A percentile compares a stretch with the other conserved stretches of the same genome.
Conservation (phyloP, 2,329 filamentous ascomycete species). For the Fusarium fracticaudum region DNA sequence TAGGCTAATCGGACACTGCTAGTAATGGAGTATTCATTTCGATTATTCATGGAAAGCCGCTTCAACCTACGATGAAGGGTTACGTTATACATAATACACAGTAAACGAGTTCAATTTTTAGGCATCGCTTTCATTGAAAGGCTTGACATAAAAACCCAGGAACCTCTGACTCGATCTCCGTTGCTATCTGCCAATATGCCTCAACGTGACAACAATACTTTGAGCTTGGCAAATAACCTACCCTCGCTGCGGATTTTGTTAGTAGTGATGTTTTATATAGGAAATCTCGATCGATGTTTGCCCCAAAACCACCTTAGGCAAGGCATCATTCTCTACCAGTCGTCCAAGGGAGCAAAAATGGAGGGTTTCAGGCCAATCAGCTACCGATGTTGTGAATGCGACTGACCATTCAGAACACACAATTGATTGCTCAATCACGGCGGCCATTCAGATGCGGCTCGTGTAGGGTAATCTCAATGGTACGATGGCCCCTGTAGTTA, state of each 20-base stretch:
- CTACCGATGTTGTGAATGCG: rapidly evolving
- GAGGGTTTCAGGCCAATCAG: not conserved
- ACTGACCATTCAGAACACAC: too few relatives aligned
- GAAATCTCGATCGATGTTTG: not conserved
- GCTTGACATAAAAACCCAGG: too few relatives aligned
- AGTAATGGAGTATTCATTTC: too few relatives aligned
- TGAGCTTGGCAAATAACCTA: rapidly evolving
- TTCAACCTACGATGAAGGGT: not conserved
- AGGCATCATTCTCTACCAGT: not conserved
- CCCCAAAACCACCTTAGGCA: rapidly evolving
- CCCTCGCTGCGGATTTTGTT: rapidly evolving
- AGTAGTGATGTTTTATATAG: rapidly evolving
- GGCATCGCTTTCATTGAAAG: not conserved
- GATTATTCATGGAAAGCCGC: not conserved
- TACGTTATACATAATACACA: rapidly evolving
- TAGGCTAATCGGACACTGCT: slow-evolving; percentile 2
- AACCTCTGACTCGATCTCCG: not conserved
- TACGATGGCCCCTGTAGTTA: not conserved
- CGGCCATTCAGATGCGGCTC: not conserved
- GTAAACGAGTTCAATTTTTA: too few relatives aligned
- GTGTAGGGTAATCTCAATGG: not conserved
- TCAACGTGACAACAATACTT: rapidly evolving
- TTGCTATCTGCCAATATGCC: not conserved
- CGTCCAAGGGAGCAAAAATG: not conserved
- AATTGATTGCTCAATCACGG: not conserved